Evolutionary conservation across 768 basidiomycete genomes (phyloP).

Genomic region (Coprinellus aureogranulatus): DNA sequence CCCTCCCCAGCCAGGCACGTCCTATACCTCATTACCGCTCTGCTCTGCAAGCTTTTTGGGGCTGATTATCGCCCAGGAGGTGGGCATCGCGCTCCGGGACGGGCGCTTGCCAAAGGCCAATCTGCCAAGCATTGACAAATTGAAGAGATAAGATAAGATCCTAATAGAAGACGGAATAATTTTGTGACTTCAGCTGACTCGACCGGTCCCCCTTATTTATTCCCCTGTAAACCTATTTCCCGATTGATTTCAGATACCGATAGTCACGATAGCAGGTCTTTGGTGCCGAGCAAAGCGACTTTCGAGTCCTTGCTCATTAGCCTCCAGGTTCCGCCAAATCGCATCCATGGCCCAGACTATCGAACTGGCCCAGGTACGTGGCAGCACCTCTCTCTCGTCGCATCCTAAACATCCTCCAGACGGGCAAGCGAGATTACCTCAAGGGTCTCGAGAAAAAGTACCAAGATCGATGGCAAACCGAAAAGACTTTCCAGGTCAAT

Average conservation of each 20-base stretch:
- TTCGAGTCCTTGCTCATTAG: conserved; percentile 3
- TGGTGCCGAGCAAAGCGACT: conserved; percentile 3
- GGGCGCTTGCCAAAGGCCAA: too few species aligned
- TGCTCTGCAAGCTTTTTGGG: too few species aligned
- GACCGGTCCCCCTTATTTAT: background rate
- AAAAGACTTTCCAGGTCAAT: conserved; percentile 79
- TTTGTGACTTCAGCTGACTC: background rate
- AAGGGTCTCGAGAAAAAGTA: conserved; percentile 80
- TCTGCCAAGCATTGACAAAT: too few species aligned
- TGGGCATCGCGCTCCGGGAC: too few species aligned
- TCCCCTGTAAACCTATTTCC: background rate
- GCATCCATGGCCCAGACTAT: conserved; percentile 57
- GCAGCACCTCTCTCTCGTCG: background rate
- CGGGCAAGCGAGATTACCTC: conserved; percentile 88
- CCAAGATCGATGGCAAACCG: conserved; percentile 76
- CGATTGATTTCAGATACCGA: conserved; percentile 17
- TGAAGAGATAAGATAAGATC: conserved; percentile 4
- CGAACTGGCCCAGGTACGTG: conserved; percentile 57
- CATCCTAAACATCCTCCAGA: conserved; percentile 46
- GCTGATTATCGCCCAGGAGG: too few species aligned
- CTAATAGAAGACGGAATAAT: background rate
- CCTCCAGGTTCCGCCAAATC: conserved; percentile 16
- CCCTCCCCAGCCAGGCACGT: too few species aligned
- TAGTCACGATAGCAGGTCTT: conserved; percentile 12
- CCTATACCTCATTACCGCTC: too few species aligned